These are phyloP conservation scores for Xylaria nigripes DNA, from an alignment of 495 filamentous ascomycete genomes.

Conservation along the genomic window DNA sequence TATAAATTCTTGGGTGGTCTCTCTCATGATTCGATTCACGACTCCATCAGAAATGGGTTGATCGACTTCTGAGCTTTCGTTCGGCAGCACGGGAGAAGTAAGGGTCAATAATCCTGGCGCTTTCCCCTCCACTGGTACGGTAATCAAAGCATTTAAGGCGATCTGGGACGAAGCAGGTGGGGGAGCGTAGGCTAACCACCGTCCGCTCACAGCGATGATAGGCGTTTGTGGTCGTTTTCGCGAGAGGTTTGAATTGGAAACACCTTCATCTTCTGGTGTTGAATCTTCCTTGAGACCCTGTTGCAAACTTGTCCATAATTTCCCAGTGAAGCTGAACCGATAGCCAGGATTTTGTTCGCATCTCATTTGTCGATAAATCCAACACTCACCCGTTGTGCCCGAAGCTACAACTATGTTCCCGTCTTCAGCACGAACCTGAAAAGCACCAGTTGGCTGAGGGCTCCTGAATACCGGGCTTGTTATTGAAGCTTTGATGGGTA, in stretches of 20 bases:
- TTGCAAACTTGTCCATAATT: conserved; percentile 79
- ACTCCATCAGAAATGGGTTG: conserved; percentile 71
- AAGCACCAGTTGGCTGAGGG: conserved; percentile 59
- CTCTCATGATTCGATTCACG: conserved; percentile 75
- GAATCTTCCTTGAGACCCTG: conserved; percentile 38
- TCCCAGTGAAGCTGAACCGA: conserved; percentile 63
- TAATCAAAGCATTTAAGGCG: conserved; percentile 55
- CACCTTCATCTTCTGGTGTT: conserved; percentile 38
- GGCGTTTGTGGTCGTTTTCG: conserved; percentile 46
- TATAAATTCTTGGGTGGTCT: conserved; percentile 86
- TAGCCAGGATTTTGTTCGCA: conserved; percentile 23
- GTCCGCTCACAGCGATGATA: conserved; percentile 64
- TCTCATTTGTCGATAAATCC: conserved; percentile 52
- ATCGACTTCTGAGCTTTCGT: conserved; percentile 64
- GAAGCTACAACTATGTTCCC: conserved; percentile 66
- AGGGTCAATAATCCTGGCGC: conserved; percentile 60
- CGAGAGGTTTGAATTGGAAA: conserved; percentile 27
- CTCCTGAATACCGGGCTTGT: conserved; percentile 47
- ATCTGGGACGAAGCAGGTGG: conserved; percentile 60
- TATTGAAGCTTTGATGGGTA: conserved; percentile 39
- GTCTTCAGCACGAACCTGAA: conserved; percentile 59
- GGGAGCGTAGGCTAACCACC: conserved; percentile 82
- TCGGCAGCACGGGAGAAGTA: conserved; percentile 67
- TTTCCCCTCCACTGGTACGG: conserved; percentile 41
- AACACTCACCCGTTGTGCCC: conserved; percentile 76